A percentile compares a stretch with the other conserved stretches of the same genome.
These are phyloP conservation scores for Aquilaria yunnanensis DNA, from an alignment of 345 rosid genomes.

Conservation along the genomic window DNA sequence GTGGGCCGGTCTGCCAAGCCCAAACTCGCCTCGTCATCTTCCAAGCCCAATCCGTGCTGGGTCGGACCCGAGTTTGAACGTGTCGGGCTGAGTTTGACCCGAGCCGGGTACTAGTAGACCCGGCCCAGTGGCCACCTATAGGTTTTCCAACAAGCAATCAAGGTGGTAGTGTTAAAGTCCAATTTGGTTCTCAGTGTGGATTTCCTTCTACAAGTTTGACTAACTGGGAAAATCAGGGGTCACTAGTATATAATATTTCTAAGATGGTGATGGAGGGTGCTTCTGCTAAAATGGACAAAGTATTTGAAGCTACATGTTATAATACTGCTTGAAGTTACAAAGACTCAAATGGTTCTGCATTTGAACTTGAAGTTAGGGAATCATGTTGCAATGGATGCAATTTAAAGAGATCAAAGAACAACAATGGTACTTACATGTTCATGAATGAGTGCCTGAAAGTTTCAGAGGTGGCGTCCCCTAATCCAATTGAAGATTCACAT, in stretches of 20 bases:
- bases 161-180: conserved; percentile 16
- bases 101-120: too few species aligned
- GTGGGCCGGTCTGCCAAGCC: too few species aligned
- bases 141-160: conserved; percentile 3
- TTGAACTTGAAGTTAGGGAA: conserved; percentile 26
- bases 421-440: conserved; percentile 17
- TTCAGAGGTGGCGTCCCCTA: conserved; percentile 20
- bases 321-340: conserved; percentile 22
- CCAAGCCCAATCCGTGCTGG: too few species aligned
- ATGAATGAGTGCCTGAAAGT: conserved; percentile 20
- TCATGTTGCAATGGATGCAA: conserved; percentile 21
- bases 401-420: conserved; percentile 17
- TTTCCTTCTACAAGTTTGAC: conserved; percentile 22
- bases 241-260: conserved; percentile 33
- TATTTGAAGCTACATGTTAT: conserved; percentile 20
- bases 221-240: conserved; percentile 30
- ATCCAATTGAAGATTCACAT: conserved; percentile 15
- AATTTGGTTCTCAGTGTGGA: conserved; percentile 9
- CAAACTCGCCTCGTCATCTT: too few species aligned
- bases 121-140: too few species aligned
- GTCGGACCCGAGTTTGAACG: too few species aligned
- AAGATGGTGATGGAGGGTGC: conserved; percentile 27
- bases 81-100: too few species aligned
- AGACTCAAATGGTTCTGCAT: conserved; percentile 17
- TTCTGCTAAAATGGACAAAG: conserved; percentile 17